A percentile compares a stretch with the other conserved stretches of the same genome.
These are phyloP conservation scores for Candida glucosophila DNA, from an alignment of 1,139 yeast genomes.

Conservation along the genomic window DNA sequence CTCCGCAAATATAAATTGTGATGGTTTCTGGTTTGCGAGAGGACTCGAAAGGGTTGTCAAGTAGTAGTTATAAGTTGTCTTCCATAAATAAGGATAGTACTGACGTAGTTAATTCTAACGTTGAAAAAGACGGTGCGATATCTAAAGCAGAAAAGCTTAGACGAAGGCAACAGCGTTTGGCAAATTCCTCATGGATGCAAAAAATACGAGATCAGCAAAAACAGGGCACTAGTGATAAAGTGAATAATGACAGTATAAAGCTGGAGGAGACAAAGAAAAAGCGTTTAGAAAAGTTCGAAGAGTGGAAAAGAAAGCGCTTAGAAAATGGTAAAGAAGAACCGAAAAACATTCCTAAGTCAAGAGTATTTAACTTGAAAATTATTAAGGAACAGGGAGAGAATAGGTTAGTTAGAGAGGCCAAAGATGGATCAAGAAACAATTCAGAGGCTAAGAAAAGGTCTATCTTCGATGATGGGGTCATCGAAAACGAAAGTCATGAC, in stretches of 20 bases:
- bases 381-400: not conserved
- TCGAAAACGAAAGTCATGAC: not conserved
- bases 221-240: not conserved
- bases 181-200: conserved; percentile 34
- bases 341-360: not conserved
- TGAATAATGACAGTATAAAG: conserved; percentile 3
- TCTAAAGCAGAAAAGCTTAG: conserved; percentile 27
- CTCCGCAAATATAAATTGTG: no score
- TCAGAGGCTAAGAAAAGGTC: conserved; percentile 1
- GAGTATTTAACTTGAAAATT: not conserved
- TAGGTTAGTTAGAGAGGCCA: not conserved
- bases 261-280: conserved; percentile 9
- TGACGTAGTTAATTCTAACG: conserved; percentile 3
- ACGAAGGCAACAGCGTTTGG: conserved; percentile 29
- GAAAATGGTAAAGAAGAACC: conserved; percentile 4
- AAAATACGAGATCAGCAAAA: conserved; percentile 22
- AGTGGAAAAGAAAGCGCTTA: conserved; percentile 28
- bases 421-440: not conserved
- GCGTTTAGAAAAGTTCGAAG: conserved; percentile 27
- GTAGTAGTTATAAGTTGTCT: no score
- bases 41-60: no score
- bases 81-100: no score
- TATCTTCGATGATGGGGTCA: conserved; percentile 1
- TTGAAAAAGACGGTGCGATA: conserved; percentile 8
- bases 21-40: no score